A percentile compares a stretch with the other conserved stretches of the same genome.
Evolutionary conservation across 2,329 filamentous ascomycete genomes (phyloP).

Genomic region (Pseudohalonectria lignicola): DNA sequence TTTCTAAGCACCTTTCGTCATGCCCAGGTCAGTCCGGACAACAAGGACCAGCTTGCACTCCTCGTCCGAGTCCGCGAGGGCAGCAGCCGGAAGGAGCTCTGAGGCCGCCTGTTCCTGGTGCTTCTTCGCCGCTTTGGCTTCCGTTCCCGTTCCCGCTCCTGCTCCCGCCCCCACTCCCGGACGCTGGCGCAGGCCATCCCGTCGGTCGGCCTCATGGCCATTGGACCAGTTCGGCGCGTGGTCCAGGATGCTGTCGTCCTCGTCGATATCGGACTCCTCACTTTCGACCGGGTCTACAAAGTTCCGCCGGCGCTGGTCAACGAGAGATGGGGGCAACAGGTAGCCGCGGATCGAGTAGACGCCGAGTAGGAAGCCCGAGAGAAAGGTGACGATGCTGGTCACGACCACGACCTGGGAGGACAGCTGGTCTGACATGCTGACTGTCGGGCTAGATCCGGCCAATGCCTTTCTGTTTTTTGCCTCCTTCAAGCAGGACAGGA

Average conservation of each 20-base stretch:
- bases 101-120: constrained; percentile 30
- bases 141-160: too few species aligned
- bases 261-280: constrained; percentile 58
- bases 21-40: constrained; percentile 86
- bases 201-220: constrained; percentile 44
- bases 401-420: constrained; percentile 45
- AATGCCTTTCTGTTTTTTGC: too few species aligned
- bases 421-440: neutral
- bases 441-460: too few species aligned
- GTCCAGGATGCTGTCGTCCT: constrained; percentile 53
- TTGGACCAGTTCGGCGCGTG: constrained; percentile 60
- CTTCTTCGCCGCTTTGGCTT: constrained; percentile 19
- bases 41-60: constrained; percentile 93
- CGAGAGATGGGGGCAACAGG: constrained; percentile 44
- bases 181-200: constrained; percentile 38
- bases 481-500: too few species aligned
- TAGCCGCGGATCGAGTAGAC: constrained; percentile 57
- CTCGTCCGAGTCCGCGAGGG: constrained; percentile 39
- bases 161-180: too few species aligned
- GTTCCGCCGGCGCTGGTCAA: constrained; percentile 43
- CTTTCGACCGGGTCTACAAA: constrained; percentile 52
- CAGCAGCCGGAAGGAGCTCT: constrained; percentile 12
- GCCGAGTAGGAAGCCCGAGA: constrained; percentile 73
- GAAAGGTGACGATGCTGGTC: constrained; percentile 61
- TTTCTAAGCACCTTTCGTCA: constrained; percentile 96